Conservation (phyloP, 805 yeast species). For the Isabelozyma gotoi region DNA sequence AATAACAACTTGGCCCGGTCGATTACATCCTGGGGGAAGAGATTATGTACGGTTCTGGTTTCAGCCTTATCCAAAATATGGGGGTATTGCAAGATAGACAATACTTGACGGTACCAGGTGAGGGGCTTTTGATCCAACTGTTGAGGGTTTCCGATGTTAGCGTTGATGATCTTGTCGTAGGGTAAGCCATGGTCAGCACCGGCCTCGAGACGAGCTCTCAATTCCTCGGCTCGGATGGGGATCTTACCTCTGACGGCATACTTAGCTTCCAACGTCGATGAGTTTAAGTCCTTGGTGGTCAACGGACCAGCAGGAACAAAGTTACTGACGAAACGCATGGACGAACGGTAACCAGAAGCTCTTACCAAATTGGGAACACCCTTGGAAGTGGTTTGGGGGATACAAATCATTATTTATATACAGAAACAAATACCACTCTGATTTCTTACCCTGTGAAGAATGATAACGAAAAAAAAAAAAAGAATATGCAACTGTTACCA, state of each 20-base stretch:
- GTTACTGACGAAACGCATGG: slow-evolving; percentile 1
- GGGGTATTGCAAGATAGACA: slow-evolving; percentile 86
- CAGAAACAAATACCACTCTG: too few species aligned
- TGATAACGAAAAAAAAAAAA: neutral
- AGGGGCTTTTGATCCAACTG: slow-evolving; percentile 92
- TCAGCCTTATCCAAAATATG: slow-evolving; percentile 45
- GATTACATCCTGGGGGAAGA: slow-evolving; percentile 67
- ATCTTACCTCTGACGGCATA: slow-evolving; percentile 95
- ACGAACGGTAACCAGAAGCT: neutral
- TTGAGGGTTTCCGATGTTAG: slow-evolving; percentile 98
- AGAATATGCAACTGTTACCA: too few species aligned
- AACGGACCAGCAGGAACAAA: slow-evolving; percentile 13
- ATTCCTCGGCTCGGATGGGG: slow-evolving; percentile 90
- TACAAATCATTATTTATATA: neutral
- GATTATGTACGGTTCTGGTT: slow-evolving; percentile 20
- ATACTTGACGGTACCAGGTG: slow-evolving; percentile 91
- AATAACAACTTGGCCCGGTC: slow-evolving; percentile 66
- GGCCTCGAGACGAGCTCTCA: slow-evolving; percentile 52
- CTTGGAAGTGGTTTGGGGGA: neutral
- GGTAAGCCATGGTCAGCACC: slow-evolving; percentile 61
- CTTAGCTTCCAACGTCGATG: slow-evolving; percentile 75
- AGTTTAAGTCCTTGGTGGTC: slow-evolving; percentile 56
- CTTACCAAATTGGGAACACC: neutral
- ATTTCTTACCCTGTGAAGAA: neutral
- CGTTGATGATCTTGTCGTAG: slow-evolving; percentile 74